Evolutionary conservation across 768 basidiomycete species (phyloP), one percentile per base, ranked within the genome.

Genomic region (Cubamyces lactineus): DNA sequence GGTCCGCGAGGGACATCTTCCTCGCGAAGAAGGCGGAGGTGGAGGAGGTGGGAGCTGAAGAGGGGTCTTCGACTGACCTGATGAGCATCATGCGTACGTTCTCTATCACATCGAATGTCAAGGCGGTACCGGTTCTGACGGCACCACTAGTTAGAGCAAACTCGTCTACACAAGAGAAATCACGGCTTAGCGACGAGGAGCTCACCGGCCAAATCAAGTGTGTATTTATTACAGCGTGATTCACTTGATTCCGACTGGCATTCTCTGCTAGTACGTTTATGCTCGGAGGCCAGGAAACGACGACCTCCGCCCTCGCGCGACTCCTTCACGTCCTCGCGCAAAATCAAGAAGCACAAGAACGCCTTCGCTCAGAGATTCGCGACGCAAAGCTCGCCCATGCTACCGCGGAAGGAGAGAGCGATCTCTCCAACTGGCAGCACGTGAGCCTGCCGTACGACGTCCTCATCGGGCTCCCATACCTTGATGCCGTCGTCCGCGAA

Each of bases 401-500:
- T 0, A 24, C 40, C 2, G 48, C 46, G 1, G 30, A 46, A 3
- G 55, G 51, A 8, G n/a, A 53, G 5, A 11, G 34, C 1, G 48
- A 47, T n/a, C 13, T 19, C 8, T 11, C 46, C 3, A 52, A 47
- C 12, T 78, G 76, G 76, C 64, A 71, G 52, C 66, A 69, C 21
- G 68, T 71, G 13, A 69, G 67, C 6, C 64, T 78, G 26, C 69
- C 77, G 17, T 78, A 79, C 53, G 78, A 83, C 64, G 63, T 69
- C 1, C 74, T 84, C 21, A 73, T 77, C 59, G 59, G 67, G 8
- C 71, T 85, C 23, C 76, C 79, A 0, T 82, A 79, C 67, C 74
- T 84, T 49, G 82, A 84, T 56, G 77, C 74, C 8, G 67, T 82
- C 41, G 68, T 78, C 41, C 74, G 76, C 17, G 80, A 82, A 68